Base-by-base conservation (phyloP, 2,329 filamentous ascomycete genomes). In the Cercospora brassicicola region DNA sequence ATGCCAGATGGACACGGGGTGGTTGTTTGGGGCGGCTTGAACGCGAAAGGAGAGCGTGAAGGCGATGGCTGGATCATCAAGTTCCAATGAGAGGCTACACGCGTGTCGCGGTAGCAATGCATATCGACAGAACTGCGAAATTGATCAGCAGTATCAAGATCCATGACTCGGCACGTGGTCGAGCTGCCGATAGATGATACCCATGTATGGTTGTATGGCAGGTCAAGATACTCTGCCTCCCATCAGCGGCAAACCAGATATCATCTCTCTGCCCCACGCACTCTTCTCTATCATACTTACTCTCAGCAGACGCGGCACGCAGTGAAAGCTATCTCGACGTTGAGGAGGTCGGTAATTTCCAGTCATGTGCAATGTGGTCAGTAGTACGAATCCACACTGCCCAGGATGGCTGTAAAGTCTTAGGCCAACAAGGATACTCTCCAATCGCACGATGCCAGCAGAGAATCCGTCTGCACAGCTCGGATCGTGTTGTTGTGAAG, bases 21-120 rank as follows among this genome's bases (percentile, higher is more conserved):
- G 7, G 76, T 82, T 2, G 73, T 83, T 13, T 83, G 80, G 81
- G 81, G 81, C 51, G 82, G 82, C 2, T 67, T 80, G 15, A 78
- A 82, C 73, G 80, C 81, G 0, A 81, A 79, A 64, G 80, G 81
- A 0, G 78, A 81, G 68, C 75, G 76, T 28, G 78, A 82, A 36
- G 80, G 81, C 3, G 81, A 83, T 76, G 81, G 80, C 5, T 83
- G 82, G 82, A 69, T 82, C n/a, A 77, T 83, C 5, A 76, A 67
- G 45, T 69, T 70, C 28, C 62, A 67, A 9, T 68, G 65, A 67
- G 5, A 45, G 48, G 62, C 55, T 31, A 28, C n/a, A 26, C 23
- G 23, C 23, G 23, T n/a, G 4, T 56, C 28, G 48, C 20, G 20
- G 26, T 28, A n/a, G 28, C 28, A 42, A 18, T 20, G 15, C 13